Base-by-base conservation (phyloP, 2,329 filamentous ascomycete species). In the Talaromyces verruculosus region DNA sequence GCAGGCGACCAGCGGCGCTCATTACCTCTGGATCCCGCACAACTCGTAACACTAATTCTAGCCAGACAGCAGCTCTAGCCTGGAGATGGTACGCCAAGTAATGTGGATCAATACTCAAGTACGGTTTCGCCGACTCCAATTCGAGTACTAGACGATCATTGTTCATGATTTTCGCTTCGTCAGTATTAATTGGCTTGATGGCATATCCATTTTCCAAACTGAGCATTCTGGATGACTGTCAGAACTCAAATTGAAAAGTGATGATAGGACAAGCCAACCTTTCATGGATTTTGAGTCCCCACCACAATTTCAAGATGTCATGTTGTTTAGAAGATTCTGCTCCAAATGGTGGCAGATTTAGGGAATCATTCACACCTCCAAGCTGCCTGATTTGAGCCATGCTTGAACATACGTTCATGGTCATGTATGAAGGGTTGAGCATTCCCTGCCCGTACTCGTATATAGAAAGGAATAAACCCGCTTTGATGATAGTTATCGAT, bases 401-500 rank as follows among this genome's bases (percentile, higher is more conserved):
- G 37, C 64, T 61, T 6, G 59, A 53, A 17, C 64, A 65, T 33
- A 61, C 17, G 10, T 47, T 61, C 19, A 65, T 43, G n/a, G 64
- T 65, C 37, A 65, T 55, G 41, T 51, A 65, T 10, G 64, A 65
- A 33, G 58, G 15, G 17, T 61, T 65, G 17, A 61, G 13, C 22
- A 65, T 51, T n/a, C 33, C 64, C 10, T 65, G 64, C 41, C 64
- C 64, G 35, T 65, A 65, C 19, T 65, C 64, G 19, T 65, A 65
- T 11, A 65, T 59, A 30, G 64, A 65, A 61, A 65, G 57, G 0
- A 65, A 22, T 3, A 65, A n/a, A 35, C 64, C 64, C 5, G 58
- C 55, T 61, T 65, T 61, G 11, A 65, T 61, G 30, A 57, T n/a
- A n/a, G 35, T 53, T 7, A 41, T 25, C 13, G 58, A 37, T 5